Conservation (phyloP, 305 asterid genomes). For the Fraxinus angustifolia region DNA sequence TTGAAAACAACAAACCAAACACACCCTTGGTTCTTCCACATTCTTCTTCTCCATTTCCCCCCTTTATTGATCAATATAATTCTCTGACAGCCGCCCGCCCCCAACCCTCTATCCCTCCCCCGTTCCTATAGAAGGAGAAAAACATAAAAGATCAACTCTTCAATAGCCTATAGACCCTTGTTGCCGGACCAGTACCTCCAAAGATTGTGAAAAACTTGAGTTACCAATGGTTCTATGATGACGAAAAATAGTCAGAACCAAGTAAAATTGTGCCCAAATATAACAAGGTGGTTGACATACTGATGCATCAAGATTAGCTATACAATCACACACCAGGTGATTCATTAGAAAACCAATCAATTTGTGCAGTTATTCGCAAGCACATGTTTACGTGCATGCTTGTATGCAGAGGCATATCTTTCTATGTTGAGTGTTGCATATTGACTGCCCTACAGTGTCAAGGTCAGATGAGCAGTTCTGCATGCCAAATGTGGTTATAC, state of each 20-base stretch:
- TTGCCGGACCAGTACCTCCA: not conserved
- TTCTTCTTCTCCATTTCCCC: not conserved
- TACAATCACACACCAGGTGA: not conserved
- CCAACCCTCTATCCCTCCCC: not conserved
- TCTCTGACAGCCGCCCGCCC: not conserved
- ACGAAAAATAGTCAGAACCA: not conserved
- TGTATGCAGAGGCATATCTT: not conserved
- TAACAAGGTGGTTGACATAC: not conserved
- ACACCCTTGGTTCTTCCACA: not conserved
- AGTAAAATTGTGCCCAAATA: not conserved
- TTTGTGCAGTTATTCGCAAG: not conserved
- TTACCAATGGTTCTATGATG: not conserved
- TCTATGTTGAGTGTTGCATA: not conserved
- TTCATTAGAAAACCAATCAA: not conserved
- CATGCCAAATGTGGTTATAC: slow-evolving; percentile 5
- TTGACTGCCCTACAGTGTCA: not conserved
- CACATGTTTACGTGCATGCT: not conserved
- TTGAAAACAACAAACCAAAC: too few relatives aligned
- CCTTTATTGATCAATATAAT: not conserved
- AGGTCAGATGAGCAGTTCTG: slow-evolving; percentile 15
- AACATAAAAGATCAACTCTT: not conserved
- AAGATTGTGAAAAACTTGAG: not conserved
- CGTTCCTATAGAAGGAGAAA: not conserved
- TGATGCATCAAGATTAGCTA: not conserved
- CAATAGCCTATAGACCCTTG: not conserved